Evolutionary conservation across 768 basidiomycete genomes (phyloP).

Genomic region (Leccinum sublutescens): DNA sequence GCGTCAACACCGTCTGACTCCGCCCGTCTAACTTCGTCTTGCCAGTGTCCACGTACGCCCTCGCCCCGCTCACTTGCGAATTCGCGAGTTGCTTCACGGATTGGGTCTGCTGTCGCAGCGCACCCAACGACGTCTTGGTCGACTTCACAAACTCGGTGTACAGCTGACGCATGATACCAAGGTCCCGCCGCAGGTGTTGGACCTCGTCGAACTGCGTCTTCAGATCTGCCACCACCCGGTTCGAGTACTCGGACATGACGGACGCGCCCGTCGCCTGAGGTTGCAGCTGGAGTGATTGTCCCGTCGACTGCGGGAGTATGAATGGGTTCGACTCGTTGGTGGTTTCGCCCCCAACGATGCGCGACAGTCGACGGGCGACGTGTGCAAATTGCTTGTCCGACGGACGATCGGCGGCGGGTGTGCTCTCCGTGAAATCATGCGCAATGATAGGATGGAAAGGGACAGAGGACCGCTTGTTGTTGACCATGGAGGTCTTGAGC

Average conservation of each 20-base stretch:
- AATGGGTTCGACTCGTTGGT: conserved; percentile 36
- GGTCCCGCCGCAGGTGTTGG: conserved; percentile 88
- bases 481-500: conserved; percentile 63
- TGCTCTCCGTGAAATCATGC: conserved; percentile 62
- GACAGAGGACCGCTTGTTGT: conserved; percentile 51
- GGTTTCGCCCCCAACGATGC: conserved; percentile 49
- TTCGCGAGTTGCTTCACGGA: conserved; percentile 85
- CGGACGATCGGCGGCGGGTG: conserved; percentile 64
- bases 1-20: too few relatives aligned
- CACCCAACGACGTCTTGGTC: conserved; percentile 81
- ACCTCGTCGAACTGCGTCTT: conserved; percentile 95
- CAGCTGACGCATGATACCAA: conserved; percentile 91
- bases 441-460: conserved; percentile 46
- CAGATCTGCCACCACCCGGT: conserved; percentile 74
- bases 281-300: conserved; percentile 54
- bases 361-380: conserved; percentile 72
- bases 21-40: too few relatives aligned
- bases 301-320: conserved; percentile 63
- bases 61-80: conserved; percentile 78
- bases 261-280: conserved; percentile 79
- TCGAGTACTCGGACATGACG: conserved; percentile 67
- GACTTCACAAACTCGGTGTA: conserved; percentile 92
- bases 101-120: conserved; percentile 80
- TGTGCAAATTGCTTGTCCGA: conserved; percentile 72
- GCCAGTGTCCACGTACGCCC: conserved; percentile 33